These are phyloP conservation scores for Rachicladosporium sp. DNA, from an alignment of 2,329 filamentous ascomycete genomes.

Conservation along the genomic window DNA sequence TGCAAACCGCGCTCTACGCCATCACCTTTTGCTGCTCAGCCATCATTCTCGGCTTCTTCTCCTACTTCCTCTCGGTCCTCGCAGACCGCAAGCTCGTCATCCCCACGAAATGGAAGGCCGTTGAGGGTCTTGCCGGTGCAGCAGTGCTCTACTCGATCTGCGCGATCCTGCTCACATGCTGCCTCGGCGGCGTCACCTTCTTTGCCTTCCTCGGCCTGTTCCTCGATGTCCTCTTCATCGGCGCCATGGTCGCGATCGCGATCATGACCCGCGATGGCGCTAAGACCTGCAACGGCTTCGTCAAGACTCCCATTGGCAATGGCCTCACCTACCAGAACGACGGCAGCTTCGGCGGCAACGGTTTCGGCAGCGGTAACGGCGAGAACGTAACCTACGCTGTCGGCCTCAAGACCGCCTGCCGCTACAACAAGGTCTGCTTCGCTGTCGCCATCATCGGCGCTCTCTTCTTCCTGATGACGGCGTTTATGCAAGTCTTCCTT, in stretches of 20 bases:
- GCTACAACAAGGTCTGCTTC: constrained; percentile 63
- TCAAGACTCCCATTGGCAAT: constrained; percentile 61
- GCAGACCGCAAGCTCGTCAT: constrained; percentile 52
- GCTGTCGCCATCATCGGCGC: constrained; percentile 67
- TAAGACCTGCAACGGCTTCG: constrained; percentile 49
- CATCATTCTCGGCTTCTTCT: constrained; percentile 55
- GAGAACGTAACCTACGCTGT: constrained; percentile 33
- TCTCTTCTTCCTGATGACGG: constrained; percentile 65
- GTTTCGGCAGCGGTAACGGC: constrained; percentile 27
- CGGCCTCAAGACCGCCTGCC: constrained; percentile 51
- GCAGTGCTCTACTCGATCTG: constrained; percentile 63
- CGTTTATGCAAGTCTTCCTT: constrained; percentile 55
- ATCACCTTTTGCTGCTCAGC: constrained; percentile 61
- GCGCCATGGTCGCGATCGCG: constrained; percentile 70
- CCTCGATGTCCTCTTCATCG: constrained; percentile 65
- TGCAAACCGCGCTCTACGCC: constrained; percentile 58
- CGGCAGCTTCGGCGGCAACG: constrained; percentile 36
- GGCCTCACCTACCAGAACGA: constrained; percentile 36
- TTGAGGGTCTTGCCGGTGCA: constrained; percentile 57
- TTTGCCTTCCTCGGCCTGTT: constrained; percentile 62
- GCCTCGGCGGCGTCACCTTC: constrained; percentile 60
- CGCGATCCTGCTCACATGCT: constrained; percentile 65
- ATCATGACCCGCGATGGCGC: constrained; percentile 59
- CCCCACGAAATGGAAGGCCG: constrained; percentile 46
- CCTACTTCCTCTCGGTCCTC: constrained; percentile 71